Conservation (phyloP, 2,329 filamentous ascomycete species). For the Colletotrichum magnum region DNA sequence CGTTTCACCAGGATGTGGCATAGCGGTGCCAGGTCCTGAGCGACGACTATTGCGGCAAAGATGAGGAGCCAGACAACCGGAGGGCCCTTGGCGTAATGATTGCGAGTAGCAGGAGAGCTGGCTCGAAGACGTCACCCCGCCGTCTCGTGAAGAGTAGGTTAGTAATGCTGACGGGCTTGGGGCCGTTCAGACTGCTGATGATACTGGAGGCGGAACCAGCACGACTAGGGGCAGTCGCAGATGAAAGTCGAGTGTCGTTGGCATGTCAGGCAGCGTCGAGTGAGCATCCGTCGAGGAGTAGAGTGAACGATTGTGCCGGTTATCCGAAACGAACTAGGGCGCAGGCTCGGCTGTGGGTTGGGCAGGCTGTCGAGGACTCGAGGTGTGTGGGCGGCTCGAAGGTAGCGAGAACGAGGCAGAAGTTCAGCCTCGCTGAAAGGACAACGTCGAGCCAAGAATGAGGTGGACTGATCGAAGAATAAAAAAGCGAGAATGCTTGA, state of each 20-base stretch:
- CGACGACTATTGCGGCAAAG: conserved; percentile 15
- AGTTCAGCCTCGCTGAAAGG: conserved; percentile 32
- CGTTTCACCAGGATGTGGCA: conserved; percentile 35
- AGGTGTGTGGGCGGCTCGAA: conserved; percentile 9
- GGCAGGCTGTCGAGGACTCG: not conserved
- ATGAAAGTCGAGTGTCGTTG: not conserved
- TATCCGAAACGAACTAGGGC: conserved; percentile 29
- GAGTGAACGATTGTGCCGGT: conserved; percentile 19
- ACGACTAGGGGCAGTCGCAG: conserved; percentile 18
- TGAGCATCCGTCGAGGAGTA: not conserved
- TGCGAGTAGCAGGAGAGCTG: conserved; percentile 21
- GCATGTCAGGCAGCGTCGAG: conserved; percentile 3
- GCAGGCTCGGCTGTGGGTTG: conserved; percentile 2
- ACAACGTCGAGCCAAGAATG: conserved; percentile 34
- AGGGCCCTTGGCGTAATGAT: conserved; percentile 12
- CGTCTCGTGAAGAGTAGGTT: conserved; percentile 9
- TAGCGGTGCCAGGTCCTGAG: conserved; percentile 20
- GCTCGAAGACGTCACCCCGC: conserved; percentile 8
- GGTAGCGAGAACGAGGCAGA: conserved; percentile 31
- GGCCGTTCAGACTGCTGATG: conserved; percentile 26
- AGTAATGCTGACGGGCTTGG: conserved; percentile 18
- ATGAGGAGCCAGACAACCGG: conserved; percentile 14
- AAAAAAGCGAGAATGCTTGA: conserved; percentile 32
- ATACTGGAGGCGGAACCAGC: conserved; percentile 38
- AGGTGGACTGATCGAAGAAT: conserved; percentile 26